Evolutionary conservation across 139 green algal genomes (phyloP).

Genomic region (Micractinium conductrix): DNA sequence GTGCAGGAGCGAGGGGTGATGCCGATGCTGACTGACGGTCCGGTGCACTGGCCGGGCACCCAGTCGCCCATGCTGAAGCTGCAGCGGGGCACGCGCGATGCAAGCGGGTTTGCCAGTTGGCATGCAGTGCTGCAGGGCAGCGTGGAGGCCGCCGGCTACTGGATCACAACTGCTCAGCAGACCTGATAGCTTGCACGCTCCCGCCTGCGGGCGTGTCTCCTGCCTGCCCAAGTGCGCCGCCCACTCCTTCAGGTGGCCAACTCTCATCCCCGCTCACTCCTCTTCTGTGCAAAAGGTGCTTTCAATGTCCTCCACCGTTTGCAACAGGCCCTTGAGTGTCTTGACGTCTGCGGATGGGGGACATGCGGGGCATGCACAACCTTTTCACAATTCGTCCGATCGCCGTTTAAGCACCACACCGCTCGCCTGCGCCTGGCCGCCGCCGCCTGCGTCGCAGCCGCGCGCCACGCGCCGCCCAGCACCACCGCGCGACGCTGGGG

Average conservation of each 20-base stretch:
- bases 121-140: not conserved
- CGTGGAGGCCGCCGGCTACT: not conserved
- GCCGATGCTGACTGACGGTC: slow-evolving; percentile 25
- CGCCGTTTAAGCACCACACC: no score
- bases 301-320: not conserved
- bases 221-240: not conserved
- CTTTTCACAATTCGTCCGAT: no score
- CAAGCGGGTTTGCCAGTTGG: no score
- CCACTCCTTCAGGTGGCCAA: not conserved
- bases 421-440: no score
- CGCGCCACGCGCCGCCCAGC: no score
- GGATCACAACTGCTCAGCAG: not conserved
- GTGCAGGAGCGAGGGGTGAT: slow-evolving; percentile 31
- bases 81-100: not conserved
- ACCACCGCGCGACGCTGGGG: no score
- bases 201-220: not conserved
- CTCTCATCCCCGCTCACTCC: not conserved
- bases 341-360: not conserved
- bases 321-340: not conserved
- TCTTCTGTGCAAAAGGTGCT: not conserved
- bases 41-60: slow-evolving; percentile 24
- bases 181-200: not conserved
- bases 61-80: not conserved
- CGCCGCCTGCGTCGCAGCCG: no score
- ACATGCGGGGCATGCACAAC: no score